Base-by-base conservation (phyloP, 768 basidiomycete genomes). In the Scleroderma bovista region DNA sequence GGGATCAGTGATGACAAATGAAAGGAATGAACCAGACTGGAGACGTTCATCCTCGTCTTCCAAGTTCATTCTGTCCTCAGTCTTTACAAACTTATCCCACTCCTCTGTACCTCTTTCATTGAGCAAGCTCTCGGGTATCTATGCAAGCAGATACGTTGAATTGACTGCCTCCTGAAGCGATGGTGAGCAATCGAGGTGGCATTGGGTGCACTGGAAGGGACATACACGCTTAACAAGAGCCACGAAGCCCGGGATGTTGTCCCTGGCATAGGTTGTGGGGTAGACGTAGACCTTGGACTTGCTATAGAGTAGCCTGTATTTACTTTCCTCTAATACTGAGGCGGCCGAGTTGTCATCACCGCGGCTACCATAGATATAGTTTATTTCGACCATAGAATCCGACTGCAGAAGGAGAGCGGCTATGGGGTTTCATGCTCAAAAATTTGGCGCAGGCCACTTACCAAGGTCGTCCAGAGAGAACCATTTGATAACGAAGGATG, bases 211-310 rank as follows among this genome's bases (percentile, higher is more conserved):
- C 36, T 10, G 46, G 49, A 46, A 55, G 47, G 48, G 5, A 72
- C 84, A 47, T 57, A 92, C 92, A 60, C 86, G 79, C 72, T 93
- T 91, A 17, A 98, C 93, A 50, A 99, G 75, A 15, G 88, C 84
- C 6, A 93, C 83, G 64, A 95, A 98, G 1, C 96, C 96, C 3
- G 91, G 83, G 32, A 97, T 89, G 66, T 97, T 95, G 68, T 98
- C 96, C 60, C 87, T 78, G 2, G 87, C 76, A 65, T 93, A 94
- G 3, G 87, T 83, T 2, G 93, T 95, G 0, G 96, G 96, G 58
- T 97, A 91, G 39, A 99, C 84, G 63, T 95, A 93, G 40, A 97
- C 95, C 66, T 93, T 94, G 37, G 87, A 90, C 65, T 95, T 96
- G 67, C 84, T 86, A 59, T 92, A 96, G 13, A 97, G 65, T 43